Conservation (phyloP, 306 rosid species). For the Prunus fruticosa region DNA sequence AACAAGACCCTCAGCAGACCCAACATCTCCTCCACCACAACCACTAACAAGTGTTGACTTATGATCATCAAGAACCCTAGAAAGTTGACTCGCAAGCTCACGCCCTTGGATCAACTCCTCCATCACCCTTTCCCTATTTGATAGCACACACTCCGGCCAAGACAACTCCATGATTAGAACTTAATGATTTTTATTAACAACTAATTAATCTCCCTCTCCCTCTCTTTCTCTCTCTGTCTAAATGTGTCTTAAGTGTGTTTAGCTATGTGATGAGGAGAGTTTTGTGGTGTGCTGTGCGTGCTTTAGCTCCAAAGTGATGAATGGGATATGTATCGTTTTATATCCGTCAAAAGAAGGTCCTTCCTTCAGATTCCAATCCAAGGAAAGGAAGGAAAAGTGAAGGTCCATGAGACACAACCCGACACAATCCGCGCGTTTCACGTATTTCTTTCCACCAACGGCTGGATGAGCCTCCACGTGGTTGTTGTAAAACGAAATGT, state of each 20-base stretch:
- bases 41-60: not conserved
- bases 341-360: not conserved
- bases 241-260: not conserved
- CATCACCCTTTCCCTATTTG: slow-evolving; percentile 16
- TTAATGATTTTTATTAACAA: not conserved
- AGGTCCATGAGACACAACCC: not conserved
- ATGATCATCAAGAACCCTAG: not conserved
- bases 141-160: not conserved
- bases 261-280: not conserved
- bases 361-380: not conserved
- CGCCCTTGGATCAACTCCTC: slow-evolving; percentile 48
- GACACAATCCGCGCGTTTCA: not conserved
- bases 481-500: not conserved
- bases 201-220: not conserved
- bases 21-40: not conserved
- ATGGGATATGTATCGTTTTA: not conserved
- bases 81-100: slow-evolving; percentile 35
- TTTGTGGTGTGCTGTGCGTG: not conserved
- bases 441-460: not conserved
- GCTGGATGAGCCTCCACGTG: not conserved
- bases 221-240: too few relatives aligned
- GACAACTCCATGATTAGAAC: not conserved
- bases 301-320: not conserved
- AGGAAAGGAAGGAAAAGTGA: not conserved
- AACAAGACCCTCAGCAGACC: slow-evolving; percentile 31